Base-by-base conservation (phyloP, 2,329 filamentous ascomycete species). In the Trichoderma polysporum region DNA sequence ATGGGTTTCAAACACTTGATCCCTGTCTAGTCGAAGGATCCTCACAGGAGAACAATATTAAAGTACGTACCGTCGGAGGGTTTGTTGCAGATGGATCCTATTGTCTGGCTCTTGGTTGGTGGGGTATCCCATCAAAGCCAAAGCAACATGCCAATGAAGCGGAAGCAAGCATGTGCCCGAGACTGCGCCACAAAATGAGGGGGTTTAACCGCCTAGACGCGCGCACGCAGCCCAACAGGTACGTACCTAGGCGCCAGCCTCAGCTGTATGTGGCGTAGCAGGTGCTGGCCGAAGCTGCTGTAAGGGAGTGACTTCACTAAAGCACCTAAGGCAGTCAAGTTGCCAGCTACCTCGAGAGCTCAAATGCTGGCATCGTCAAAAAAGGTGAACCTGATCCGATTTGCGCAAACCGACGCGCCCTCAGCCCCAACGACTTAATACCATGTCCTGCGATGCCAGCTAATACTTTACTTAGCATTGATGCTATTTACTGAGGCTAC, bases 111-210 rank as follows among this genome's bases (percentile, higher is more conserved):
- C 13, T 37, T 56, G 15, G 60, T 29, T 45, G 50, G 49, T 54
- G 61, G 61, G 61, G 61, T 39, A 22, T 4, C n/a, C n/a, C n/a
- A n/a, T 10, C n/a, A 41, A 10, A 54, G 45, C 25, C 33, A 19
- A 33, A 50, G 45, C 22, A 61, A 50, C 49, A 19, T 19, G 35
- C 17, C 35, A 27, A 39, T 52, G 49, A 52, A 39, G 37, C n/a
- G n/a, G n/a, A n/a, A n/a, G n/a, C n/a, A n/a, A n/a, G n/a, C 49
- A 52, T 52, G 49, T 52, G 47, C 25, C 25, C 49, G 27, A 10
- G 9, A n/a, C 61, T 66, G 52, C 52, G 62, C 62, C 62, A 66
- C 62, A 66, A 0, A 4, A 35, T 29, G 62, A 50, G 62, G 62
- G 62, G 54, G 50, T 57, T 58, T 47, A 54, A 29, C 27, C 56